Evolutionary conservation across 2,329 filamentous ascomycete genomes (phyloP).

Genomic region (Leptographium wingfieldii): DNA sequence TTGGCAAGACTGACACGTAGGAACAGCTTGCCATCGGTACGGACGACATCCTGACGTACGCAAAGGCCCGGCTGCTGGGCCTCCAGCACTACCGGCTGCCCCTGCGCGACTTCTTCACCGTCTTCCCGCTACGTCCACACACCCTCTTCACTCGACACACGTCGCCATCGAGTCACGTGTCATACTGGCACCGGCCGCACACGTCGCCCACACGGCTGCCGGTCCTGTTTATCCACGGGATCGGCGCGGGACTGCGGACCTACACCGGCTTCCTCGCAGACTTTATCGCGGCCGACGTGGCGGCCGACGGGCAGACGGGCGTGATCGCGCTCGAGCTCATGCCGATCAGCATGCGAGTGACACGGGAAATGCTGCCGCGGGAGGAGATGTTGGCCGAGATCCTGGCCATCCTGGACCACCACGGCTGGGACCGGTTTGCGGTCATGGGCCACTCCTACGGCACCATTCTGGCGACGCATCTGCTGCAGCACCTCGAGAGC

Average conservation of each 20-base stretch:
- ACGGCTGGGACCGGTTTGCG: conserved; percentile 1
- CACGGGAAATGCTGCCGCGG: background rate
- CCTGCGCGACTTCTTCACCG: background rate
- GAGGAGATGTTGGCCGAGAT: background rate
- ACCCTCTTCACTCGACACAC: background rate
- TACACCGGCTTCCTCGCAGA: background rate
- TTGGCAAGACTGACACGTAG: background rate
- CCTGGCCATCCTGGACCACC: background rate
- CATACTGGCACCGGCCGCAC: conserved; percentile 1
- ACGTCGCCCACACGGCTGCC: background rate
- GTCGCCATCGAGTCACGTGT: background rate
- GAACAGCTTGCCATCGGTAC: background rate
- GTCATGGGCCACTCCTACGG: background rate
- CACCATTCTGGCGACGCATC: conserved; percentile 1
- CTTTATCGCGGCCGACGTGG: background rate
- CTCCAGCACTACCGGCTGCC: background rate
- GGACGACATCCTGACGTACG: background rate
- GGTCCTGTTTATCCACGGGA: background rate
- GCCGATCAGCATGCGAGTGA: conserved; percentile 1
- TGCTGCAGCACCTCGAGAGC: background rate
- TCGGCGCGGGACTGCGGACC: background rate
- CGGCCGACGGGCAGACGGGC: background rate
- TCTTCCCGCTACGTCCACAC: background rate
- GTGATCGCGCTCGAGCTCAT: conserved; percentile 1
- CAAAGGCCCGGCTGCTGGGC: background rate